phyloP scores from a whole-genome alignment of 1,284 basidiomycete genomes.

The Takashimella tepidaria region DNA sequence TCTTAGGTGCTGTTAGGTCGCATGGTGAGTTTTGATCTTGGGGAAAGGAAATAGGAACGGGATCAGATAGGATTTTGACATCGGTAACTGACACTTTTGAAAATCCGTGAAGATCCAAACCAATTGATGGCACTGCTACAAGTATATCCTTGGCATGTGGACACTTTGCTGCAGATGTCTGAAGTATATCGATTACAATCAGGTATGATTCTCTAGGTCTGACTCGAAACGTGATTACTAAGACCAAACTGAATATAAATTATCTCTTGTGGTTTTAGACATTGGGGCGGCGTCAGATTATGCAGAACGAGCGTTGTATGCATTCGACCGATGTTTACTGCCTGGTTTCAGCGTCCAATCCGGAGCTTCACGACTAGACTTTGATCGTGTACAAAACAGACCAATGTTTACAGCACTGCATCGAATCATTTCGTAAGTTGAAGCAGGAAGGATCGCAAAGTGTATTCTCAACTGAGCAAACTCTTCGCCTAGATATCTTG shows the following conservation, averaged over 20 bases:
- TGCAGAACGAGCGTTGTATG: conserved; percentile 77
- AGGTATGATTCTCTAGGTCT: no score
- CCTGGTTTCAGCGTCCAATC: conserved; percentile 75
- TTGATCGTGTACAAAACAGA: conserved; percentile 54
- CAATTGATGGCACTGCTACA: conserved; percentile 50
- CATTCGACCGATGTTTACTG: conserved; percentile 79
- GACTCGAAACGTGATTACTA: conserved; percentile 12
- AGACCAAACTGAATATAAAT: neutral
- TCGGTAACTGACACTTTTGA: conserved; percentile 1
- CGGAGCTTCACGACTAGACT: conserved; percentile 76
- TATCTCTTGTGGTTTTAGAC: conserved; percentile 51
- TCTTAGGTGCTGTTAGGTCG: conserved; percentile 70
- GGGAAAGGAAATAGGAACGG: neutral
- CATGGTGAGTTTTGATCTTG: conserved; percentile 59
- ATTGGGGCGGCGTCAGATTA: conserved; percentile 77
- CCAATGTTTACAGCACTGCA: conserved; percentile 58
- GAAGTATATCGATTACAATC: conserved; percentile 72
- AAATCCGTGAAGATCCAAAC: conserved; percentile 51
- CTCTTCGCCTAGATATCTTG: conserved; percentile 58
- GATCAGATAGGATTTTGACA: conserved; percentile 1
- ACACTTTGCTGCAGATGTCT: conserved; percentile 80
- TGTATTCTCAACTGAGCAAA: neutral
- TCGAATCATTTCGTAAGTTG: conserved; percentile 64
- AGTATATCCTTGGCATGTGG: conserved; percentile 69
- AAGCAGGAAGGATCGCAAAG: conserved; percentile 31